Conservation (phyloP, 208 protist genomes). For the Trypanosoma melophagium region DNA sequence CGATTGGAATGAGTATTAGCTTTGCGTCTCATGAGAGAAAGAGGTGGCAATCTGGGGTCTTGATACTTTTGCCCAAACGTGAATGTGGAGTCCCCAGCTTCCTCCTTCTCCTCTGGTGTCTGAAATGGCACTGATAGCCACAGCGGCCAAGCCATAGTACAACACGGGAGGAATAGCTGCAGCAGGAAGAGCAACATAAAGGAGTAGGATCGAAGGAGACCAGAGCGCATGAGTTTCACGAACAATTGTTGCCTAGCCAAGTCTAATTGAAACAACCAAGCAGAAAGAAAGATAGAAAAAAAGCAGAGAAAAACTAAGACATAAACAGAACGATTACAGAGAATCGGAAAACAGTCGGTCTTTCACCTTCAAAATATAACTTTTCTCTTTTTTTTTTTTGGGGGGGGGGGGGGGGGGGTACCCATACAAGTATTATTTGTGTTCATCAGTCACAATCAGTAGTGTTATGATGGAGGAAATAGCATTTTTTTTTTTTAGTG, state of each 20-base stretch:
- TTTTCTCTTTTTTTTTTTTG: too few relatives aligned
- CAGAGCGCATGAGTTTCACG: not conserved
- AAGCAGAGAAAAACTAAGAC: not conserved
- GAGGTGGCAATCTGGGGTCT: not conserved
- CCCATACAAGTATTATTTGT: not conserved
- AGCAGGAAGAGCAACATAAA: slow-evolving; percentile 8
- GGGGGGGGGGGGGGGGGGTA: too few relatives aligned
- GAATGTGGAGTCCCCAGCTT: not conserved
- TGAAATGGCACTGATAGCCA: slow-evolving; percentile 9
- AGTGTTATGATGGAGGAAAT: not conserved
- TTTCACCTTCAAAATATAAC: not conserved
- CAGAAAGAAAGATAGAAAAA: not conserved
- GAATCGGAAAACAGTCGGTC: not conserved
- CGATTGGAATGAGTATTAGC: not conserved
- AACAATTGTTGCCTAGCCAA: too few relatives aligned
- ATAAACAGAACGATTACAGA: not conserved
- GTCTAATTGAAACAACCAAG: not conserved
- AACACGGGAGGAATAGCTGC: not conserved
- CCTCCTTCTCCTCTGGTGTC: not conserved
- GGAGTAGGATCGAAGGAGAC: not conserved
- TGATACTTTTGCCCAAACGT: too few relatives aligned
- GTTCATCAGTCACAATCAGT: not conserved
- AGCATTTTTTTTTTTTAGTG: slow-evolving; percentile 2
- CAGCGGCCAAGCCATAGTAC: slow-evolving; percentile 6
- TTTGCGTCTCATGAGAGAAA: not conserved